Evolutionary conservation across 2,329 filamentous ascomycete species (phyloP), one percentile per base, ranked within the genome.

Genomic region (Tympanopsis confertula): DNA sequence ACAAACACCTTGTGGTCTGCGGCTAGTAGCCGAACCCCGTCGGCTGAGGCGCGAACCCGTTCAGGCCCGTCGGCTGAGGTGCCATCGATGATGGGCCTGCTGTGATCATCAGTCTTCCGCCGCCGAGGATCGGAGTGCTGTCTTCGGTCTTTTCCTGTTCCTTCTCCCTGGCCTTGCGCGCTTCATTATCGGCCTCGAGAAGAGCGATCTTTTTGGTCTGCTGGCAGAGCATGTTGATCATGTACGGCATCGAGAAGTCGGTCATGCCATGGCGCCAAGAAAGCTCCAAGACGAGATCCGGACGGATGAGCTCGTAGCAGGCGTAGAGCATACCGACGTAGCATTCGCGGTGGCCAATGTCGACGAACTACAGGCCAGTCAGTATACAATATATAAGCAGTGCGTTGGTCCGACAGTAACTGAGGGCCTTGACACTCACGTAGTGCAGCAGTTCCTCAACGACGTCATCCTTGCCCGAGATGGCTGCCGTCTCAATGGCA

Each of bases 301-400:
- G 82, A 14, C 86, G 86, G 49, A 98, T 88, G 44, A 98, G 82
- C 41, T 96, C 89, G 63, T 98, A 94, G 71, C 91, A 98, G 38
- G 93, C 82, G 56, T 98, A 98, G 36, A 98, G 74, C 88, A 98
- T 96, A 55, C 88, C 93, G n/a, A 95, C 91, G 58, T 94, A 98
- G 73, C 91, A 98, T 61, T 98, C 91, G 44, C 89, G 87, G 69
- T 89, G 94, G 51, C 93, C 91, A 63, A 98, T 95, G 56, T 96
- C 91, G 53, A 98, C 91, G 51, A 98, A 98, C 88, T 95, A 12
- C 14, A 28, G 19, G 44, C 65, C 54, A 70, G 61, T 36, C 48
- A 28, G 35, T 36, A 35, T 13, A 4, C 35, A 13, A 33, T 13
- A 18, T 32, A 35, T 38, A 29, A 35, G 37, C 20, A 13, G 38